Percentiles rank a stretch among this genome's conserved stretches.
Evolutionary conservation across 495 filamentous ascomycete genomes (phyloP).

Genomic region (Tuber microsphaerosporum): DNA sequence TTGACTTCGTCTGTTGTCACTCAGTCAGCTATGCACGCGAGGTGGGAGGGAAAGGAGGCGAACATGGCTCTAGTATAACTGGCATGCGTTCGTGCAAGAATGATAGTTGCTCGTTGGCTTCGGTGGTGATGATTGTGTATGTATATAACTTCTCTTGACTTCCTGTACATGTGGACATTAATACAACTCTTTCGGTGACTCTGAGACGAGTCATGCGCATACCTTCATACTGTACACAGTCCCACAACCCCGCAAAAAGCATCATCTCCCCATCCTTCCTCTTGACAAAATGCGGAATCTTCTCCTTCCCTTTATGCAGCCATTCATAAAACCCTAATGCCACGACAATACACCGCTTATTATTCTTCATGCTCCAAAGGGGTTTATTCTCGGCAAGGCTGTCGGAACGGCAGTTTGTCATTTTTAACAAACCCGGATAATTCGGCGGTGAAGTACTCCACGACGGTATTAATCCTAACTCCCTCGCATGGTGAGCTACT

Average conservation of each 20-base stretch:
- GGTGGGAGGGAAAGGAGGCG: conserved; percentile 79
- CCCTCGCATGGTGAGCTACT: background rate
- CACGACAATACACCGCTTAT: conserved; percentile 77
- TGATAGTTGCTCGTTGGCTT: conserved; percentile 65
- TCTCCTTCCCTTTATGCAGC: conserved; percentile 71
- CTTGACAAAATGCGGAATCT: conserved; percentile 71
- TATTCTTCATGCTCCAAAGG: conserved; percentile 90
- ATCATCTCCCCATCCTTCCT: conserved; percentile 76
- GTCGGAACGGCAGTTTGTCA: conserved; percentile 93
- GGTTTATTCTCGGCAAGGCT: conserved; percentile 66
- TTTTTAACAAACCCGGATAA: conserved; percentile 68
- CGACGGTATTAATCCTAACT: conserved; percentile 65
- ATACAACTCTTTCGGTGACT: conserved; percentile 29
- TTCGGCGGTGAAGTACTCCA: conserved; percentile 67
- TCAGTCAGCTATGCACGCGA: conserved; percentile 54
- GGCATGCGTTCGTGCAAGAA: conserved; percentile 96
- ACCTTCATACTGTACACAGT: conserved; percentile 76
- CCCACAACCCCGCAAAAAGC: conserved; percentile 88
- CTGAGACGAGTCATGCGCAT: conserved; percentile 11
- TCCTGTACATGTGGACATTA: conserved; percentile 46
- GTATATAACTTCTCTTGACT: conserved; percentile 56
- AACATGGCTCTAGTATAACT: conserved; percentile 74
- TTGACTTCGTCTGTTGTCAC: conserved; percentile 54
- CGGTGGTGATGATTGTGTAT: conserved; percentile 87
- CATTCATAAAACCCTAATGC: conserved; percentile 96